A percentile compares a stretch with the other conserved stretches of the same genome.
Conservation (phyloP, 1,139 yeast genomes). For the Yamadazyma spencermartinsiae region DNA sequence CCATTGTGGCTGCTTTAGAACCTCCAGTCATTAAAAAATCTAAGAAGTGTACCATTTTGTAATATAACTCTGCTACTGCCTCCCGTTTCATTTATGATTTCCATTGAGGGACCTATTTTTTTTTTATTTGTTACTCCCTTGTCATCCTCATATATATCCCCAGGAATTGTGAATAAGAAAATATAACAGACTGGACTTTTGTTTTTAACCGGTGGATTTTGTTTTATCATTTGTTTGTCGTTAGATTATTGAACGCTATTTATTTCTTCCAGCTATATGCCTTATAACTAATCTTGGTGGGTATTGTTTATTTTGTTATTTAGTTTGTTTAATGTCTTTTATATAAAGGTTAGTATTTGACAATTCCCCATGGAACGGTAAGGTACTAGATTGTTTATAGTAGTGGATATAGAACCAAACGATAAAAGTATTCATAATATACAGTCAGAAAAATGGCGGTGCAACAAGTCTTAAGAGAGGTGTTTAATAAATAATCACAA, state of each 20-base stretch:
- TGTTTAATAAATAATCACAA: background rate
- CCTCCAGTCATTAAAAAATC: slow-evolving; percentile 86
- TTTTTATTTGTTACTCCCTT: background rate
- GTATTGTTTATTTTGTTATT: background rate
- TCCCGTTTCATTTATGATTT: background rate
- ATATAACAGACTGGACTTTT: background rate
- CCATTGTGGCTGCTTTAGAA: slow-evolving; percentile 92
- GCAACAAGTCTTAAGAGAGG: background rate
- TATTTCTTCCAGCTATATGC: slow-evolving; percentile 1
- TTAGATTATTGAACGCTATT: slow-evolving; percentile 1
- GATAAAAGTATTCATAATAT: background rate
- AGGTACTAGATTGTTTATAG: too few species aligned
- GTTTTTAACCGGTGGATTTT: too few species aligned
- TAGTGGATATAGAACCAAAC: background rate
- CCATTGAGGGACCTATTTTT: background rate
- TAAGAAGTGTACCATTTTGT: slow-evolving; percentile 81
- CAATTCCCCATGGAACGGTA: too few species aligned
- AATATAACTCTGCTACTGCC: slow-evolving; percentile 16
- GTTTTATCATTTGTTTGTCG: background rate
- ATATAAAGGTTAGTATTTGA: background rate
- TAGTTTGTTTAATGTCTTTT: slow-evolving; percentile 2
- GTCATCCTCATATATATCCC: background rate
- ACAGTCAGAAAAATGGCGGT: background rate
- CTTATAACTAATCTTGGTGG: background rate
- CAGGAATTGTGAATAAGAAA: background rate